These are phyloP conservation scores for Paramecium caudatum DNA, from an alignment of 73 alveolate genomes.

Conservation along the genomic window DNA sequence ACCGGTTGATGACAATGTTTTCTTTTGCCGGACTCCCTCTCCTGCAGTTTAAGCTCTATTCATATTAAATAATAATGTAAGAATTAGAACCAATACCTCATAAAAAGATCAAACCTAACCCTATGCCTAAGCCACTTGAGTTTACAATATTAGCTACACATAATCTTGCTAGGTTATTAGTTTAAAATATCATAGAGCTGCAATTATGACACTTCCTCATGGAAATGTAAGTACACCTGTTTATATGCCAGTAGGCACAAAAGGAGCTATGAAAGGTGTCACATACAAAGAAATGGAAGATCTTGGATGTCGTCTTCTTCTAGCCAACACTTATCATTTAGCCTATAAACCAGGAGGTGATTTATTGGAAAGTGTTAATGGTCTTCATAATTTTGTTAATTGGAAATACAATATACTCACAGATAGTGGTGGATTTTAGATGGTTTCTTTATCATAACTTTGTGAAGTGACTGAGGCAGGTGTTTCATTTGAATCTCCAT, in stretches of 20 bases:
- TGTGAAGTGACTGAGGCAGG: slow-evolving; percentile 96
- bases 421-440: slow-evolving; percentile 99
- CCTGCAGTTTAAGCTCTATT: slow-evolving; percentile 65
- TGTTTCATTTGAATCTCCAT: slow-evolving; percentile 98
- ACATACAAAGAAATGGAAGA: slow-evolving; percentile 90
- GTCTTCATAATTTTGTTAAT: slow-evolving; percentile 96
- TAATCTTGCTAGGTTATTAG: slow-evolving; percentile 27
- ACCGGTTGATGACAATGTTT: slow-evolving; percentile 26
- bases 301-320: slow-evolving; percentile 96
- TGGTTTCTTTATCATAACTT: slow-evolving; percentile 96
- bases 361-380: slow-evolving; percentile 92
- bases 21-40: not conserved
- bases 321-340: slow-evolving; percentile 99
- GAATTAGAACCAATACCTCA: not conserved
- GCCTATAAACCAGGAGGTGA: slow-evolving; percentile 99
- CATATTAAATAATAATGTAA: slow-evolving; percentile 11
- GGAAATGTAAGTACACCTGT: slow-evolving; percentile 99
- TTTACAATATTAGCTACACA: slow-evolving; percentile 12
- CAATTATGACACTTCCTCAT: slow-evolving; percentile 98
- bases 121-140: slow-evolving; percentile 44
- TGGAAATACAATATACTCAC: slow-evolving; percentile 96
- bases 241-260: slow-evolving; percentile 99
- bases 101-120: slow-evolving; percentile 44
- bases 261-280: slow-evolving; percentile 98
- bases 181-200: slow-evolving; percentile 84